Conservation (phyloP, 2,329 filamentous ascomycete species). For the Cladosporium oxysporum region DNA sequence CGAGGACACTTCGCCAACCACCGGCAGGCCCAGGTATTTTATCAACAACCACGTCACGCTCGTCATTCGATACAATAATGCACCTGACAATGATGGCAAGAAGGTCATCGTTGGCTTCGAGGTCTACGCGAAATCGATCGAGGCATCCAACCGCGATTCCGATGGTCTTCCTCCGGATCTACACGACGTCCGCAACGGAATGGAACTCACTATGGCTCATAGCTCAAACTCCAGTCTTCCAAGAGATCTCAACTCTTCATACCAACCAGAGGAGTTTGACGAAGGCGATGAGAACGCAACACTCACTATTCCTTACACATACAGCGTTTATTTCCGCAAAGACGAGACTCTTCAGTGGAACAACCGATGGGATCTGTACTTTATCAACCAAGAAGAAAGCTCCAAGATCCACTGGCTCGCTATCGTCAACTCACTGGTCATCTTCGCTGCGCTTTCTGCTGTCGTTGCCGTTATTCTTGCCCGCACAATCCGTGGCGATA, state of each 20-base stretch:
- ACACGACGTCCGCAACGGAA: slow-evolving; percentile 61
- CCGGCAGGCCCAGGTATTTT: slow-evolving; percentile 66
- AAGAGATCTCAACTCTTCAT: slow-evolving; percentile 60
- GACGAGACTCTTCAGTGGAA: slow-evolving; percentile 79
- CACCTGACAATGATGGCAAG: slow-evolving; percentile 68
- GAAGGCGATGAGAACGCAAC: slow-evolving; percentile 65
- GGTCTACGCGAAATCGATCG: slow-evolving; percentile 84
- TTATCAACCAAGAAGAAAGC: slow-evolving; percentile 82
- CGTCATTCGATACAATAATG: slow-evolving; percentile 74
- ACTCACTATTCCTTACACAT: slow-evolving; percentile 78
- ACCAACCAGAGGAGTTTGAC: slow-evolving; percentile 54
- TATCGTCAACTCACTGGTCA: slow-evolving; percentile 83
- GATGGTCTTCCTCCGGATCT: slow-evolving; percentile 69
- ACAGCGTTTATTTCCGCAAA: slow-evolving; percentile 87
- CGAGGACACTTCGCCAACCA: slow-evolving; percentile 63
- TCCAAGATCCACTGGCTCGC: slow-evolving; percentile 84
- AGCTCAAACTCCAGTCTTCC: slow-evolving; percentile 56
- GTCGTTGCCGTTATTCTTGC: slow-evolving; percentile 80
- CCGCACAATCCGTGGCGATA: slow-evolving; percentile 75
- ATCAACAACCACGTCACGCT: slow-evolving; percentile 89
- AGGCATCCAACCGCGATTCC: slow-evolving; percentile 59
- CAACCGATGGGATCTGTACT: slow-evolving; percentile 85
- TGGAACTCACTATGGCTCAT: slow-evolving; percentile 68
- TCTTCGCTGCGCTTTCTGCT: slow-evolving; percentile 74
- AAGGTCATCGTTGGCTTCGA: slow-evolving; percentile 88